Evolutionary conservation across 352 stramenopile species (phyloP).

Genomic region (Pythium grandisporangium): DNA sequence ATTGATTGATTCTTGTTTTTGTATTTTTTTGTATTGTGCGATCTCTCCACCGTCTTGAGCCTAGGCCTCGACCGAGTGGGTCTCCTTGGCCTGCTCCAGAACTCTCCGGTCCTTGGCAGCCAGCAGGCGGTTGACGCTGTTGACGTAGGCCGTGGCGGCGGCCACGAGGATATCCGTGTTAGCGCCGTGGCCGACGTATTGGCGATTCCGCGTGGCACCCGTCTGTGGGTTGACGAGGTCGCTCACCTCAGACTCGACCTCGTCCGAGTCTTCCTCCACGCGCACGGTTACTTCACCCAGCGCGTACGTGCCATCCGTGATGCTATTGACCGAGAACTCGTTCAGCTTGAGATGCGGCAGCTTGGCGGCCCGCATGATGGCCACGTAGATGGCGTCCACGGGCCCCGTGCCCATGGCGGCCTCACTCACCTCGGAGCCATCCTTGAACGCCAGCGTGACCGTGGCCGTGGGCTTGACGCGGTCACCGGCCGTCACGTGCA

Average conservation of each 20-base stretch:
- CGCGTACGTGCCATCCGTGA: constrained; percentile 81
- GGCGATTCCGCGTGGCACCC: constrained; percentile 60
- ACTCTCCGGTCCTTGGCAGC: constrained; percentile 48
- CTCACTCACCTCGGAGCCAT: constrained; percentile 84
- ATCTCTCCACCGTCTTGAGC: too few species aligned
- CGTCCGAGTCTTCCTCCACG: constrained; percentile 48
- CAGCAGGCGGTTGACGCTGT: constrained; percentile 81
- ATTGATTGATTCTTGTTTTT: too few species aligned
- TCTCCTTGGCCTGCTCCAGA: too few species aligned
- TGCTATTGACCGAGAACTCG: constrained; percentile 83
- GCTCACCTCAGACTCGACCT: constrained; percentile 11
- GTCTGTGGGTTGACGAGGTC: constrained; percentile 85
- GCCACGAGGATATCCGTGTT: constrained; percentile 88
- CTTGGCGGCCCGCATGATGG: constrained; percentile 77
- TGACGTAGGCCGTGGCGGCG: constrained; percentile 83
- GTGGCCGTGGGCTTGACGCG: constrained; percentile 87
- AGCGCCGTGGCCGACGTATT: constrained; percentile 84
- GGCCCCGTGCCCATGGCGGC: constrained; percentile 82
- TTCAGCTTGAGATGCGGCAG: constrained; percentile 80
- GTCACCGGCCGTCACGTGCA: constrained; percentile 87
- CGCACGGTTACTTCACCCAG: constrained; percentile 84
- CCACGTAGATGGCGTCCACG: constrained; percentile 83
- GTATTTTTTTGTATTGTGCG: too few species aligned
- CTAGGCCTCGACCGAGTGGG: too few species aligned
- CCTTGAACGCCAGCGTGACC: constrained; percentile 83